Evolutionary conservation across 768 basidiomycete genomes (phyloP).

Genomic region (Tricholoma saponaceum): DNA sequence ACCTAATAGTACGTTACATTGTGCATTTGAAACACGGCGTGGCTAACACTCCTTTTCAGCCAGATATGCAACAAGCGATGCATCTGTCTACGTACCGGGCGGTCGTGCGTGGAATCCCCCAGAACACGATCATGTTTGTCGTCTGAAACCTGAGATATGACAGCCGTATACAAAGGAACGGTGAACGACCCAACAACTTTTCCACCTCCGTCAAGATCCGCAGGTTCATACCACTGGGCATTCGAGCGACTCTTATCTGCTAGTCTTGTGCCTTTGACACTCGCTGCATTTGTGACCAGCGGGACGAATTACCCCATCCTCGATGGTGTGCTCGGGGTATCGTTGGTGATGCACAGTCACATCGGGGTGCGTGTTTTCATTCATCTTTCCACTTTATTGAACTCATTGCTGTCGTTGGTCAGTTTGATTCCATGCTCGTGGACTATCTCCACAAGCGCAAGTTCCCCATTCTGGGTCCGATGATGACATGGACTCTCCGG

Average conservation of each 20-base stretch:
- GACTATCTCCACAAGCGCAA: constrained; percentile 96
- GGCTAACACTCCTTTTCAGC: constrained; percentile 24
- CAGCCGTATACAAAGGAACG: too few relatives aligned
- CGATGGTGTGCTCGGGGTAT: constrained; percentile 85
- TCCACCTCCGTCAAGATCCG: constrained; percentile 69
- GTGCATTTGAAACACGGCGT: too few relatives aligned
- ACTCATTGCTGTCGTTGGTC: constrained; percentile 31
- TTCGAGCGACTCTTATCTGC: constrained; percentile 94
- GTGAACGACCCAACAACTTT: too few relatives aligned
- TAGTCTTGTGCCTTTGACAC: constrained; percentile 85
- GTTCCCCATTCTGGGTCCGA: constrained; percentile 75
- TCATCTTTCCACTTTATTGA: constrained; percentile 7
- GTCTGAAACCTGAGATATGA: background rate
- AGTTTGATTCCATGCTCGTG: constrained; percentile 76
- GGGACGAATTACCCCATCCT: constrained; percentile 76
- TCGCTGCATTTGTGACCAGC: constrained; percentile 78
- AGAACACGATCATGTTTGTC: background rate
- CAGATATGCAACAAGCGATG: constrained; percentile 37
- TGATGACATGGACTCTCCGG: constrained; percentile 59
- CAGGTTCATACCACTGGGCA: constrained; percentile 90
- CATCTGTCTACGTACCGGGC: constrained; percentile 54
- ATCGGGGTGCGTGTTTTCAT: constrained; percentile 43
- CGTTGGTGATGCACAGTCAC: constrained; percentile 91
- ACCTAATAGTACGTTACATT: constrained; percentile 32
- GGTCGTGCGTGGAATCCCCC: constrained; percentile 49